A percentile compares a stretch with the other conserved stretches of the same genome.
These are phyloP conservation scores for Coemansia sp. DNA, from an alignment of 192 early-diverging fungal genomes.

Conservation along the genomic window DNA sequence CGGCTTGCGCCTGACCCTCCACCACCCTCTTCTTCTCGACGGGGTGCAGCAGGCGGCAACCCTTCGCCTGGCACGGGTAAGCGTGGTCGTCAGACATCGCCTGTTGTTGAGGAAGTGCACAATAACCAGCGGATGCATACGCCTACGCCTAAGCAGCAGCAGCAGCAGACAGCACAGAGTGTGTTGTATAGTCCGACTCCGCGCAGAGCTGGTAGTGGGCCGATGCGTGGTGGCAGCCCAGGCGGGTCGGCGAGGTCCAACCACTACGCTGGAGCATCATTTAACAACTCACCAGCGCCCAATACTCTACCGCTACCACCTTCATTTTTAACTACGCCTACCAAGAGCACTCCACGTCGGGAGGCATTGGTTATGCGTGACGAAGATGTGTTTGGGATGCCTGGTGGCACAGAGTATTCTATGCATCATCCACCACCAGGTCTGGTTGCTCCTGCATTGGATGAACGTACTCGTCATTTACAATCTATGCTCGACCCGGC, in stretches of 20 bases:
- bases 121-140: constrained; percentile 20
- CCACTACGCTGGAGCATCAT: constrained; percentile 50
- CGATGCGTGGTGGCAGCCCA: constrained; percentile 22
- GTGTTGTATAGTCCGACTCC: constrained; percentile 16
- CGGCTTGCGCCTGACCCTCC: constrained; percentile 11
- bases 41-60: not conserved
- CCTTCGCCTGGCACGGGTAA: constrained; percentile 6
- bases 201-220: constrained; percentile 5
- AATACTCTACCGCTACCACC: constrained; percentile 46
- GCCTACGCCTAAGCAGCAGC: constrained; percentile 14
- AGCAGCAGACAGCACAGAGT: not conserved
- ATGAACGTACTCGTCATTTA: constrained; percentile 44
- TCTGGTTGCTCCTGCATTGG: constrained; percentile 16
- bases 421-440: not conserved
- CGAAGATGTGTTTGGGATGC: constrained; percentile 35
- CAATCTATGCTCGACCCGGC: constrained; percentile 27
- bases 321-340: constrained; percentile 32
- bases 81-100: too few species aligned
- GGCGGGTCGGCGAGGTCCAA: constrained; percentile 12
- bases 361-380: constrained; percentile 14
- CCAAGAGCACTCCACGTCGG: constrained; percentile 5
- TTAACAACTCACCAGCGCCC: constrained; percentile 52
- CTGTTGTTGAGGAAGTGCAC: not conserved
- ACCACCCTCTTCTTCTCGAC: not conserved
- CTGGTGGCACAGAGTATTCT: not conserved